Base-by-base conservation (phyloP, 2,329 filamentous ascomycete species). In the Hyphodiscus sp. region DNA sequence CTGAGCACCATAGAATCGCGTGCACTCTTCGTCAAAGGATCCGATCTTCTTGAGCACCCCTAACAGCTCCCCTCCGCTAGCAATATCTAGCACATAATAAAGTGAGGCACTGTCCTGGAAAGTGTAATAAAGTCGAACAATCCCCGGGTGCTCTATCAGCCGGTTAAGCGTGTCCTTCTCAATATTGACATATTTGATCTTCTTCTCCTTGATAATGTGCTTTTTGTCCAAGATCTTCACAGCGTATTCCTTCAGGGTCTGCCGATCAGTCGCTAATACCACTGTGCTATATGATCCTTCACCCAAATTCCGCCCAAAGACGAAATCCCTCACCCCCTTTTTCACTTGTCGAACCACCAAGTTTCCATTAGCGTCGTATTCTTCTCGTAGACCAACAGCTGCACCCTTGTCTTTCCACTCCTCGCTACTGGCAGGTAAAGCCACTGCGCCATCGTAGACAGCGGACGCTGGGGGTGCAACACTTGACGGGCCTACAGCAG, bases 141-240 rank as follows among this genome's bases (percentile, higher is more conserved):
- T 92, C 19, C 94, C 94, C 7, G 94, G 94, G 67, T 99, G 94
- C 59, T 99, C 92, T 2, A 92, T 97, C 54, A 99, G 76, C 58
- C 94, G 85, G 68, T 99, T 99, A 52, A 99, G 77, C 0, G 94
- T 97, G 72, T 99, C 92, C 74, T 96, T 96, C 72, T 99, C 94
- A 65, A 99, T 99, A 72, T 97, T 99, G 71, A 99, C 94, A 67
- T 99, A 99, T 77, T 99, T 99, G 67, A 99, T 95, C 78, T 99
- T 99, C 73, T 96, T 97, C 74, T 99, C 94, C 72, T 97, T 99
- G 77, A 99, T 99, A 67, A 99, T 99, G 70, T 99, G 94, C 65
- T 91, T 83, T 74, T 99, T 99, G 73, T 99, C 94, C 46, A 99
- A 81, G 16, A 99, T 92, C 70, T 99, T 99, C 73, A 99, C 91